Evolutionary conservation across 2,329 filamentous ascomycete species (phyloP).

Genomic region (Pseudogymnoascus sp.): DNA sequence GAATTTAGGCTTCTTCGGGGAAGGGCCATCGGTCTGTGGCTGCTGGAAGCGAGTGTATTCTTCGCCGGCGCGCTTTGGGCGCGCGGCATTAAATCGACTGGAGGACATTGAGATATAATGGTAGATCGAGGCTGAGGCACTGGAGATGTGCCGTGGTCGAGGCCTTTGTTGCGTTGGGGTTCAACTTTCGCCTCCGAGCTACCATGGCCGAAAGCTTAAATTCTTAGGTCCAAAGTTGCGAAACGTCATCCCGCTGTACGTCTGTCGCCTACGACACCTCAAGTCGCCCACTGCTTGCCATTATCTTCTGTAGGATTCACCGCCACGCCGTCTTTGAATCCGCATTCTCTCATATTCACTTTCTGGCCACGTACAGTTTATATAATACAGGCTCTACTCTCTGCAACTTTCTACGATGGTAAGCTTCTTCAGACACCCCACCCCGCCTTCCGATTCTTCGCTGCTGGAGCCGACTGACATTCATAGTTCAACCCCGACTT

Average conservation of each 20-base stretch:
- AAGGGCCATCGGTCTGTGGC: conserved; percentile 42
- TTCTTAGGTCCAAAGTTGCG: background rate
- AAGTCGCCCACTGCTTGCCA: background rate
- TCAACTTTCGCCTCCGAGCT: background rate
- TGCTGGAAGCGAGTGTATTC: conserved; percentile 70
- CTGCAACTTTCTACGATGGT: background rate
- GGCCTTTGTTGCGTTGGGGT: background rate
- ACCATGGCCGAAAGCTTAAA: background rate
- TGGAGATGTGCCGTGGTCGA: background rate
- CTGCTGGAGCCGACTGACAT: conserved; percentile 11
- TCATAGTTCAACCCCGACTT: conserved; percentile 22
- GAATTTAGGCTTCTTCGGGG: conserved; percentile 76
- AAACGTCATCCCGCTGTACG: conserved; percentile 3
- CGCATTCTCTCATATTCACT: background rate
- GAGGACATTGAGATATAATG: conserved; percentile 36
- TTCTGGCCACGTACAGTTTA: background rate
- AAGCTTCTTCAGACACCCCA: background rate
- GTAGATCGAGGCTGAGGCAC: background rate
- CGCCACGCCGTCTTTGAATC: background rate
- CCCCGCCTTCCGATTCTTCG: background rate
- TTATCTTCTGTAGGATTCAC: background rate
- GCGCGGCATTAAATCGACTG: conserved; percentile 54
- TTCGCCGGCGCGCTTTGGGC: conserved; percentile 77
- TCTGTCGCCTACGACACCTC: conserved; percentile 1
- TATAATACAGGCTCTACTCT: background rate